phyloP scores from a whole-genome alignment of 768 basidiomycete genomes.

The Trametes maxima region DNA sequence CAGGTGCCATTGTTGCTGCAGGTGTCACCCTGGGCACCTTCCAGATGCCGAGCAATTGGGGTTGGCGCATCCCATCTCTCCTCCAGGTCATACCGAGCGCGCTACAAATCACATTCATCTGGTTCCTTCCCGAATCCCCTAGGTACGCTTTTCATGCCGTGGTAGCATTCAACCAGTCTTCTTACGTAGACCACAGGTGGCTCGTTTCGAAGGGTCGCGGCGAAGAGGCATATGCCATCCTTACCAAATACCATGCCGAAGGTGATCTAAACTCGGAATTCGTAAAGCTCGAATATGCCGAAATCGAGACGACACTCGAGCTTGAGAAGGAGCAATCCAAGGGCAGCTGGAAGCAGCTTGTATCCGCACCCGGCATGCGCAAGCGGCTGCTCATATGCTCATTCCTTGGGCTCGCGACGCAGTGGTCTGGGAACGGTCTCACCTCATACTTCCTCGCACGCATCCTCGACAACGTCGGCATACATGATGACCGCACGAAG shows the following conservation, averaged over 20 bases:
- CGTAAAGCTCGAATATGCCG: conserved; percentile 55
- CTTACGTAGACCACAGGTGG: conserved; percentile 39
- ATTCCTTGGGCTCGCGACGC: conserved; percentile 58
- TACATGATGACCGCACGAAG: conserved; percentile 51
- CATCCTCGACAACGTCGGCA: conserved; percentile 55
- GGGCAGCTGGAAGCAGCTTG: conserved; percentile 49
- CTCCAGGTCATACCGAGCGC: conserved; percentile 57
- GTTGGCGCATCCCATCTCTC: conserved; percentile 71
- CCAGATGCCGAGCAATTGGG: conserved; percentile 57
- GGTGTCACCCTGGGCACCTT: conserved; percentile 68
- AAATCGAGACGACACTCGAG: conserved; percentile 58
- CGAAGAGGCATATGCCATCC: conserved; percentile 60
- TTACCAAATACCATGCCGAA: conserved; percentile 63
- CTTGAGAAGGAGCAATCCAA: conserved; percentile 51
- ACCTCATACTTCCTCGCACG: conserved; percentile 60
- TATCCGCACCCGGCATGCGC: conserved; percentile 53
- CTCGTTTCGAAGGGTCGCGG: conserved; percentile 64
- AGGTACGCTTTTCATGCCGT: conserved; percentile 28
- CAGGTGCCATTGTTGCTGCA: conserved; percentile 60
- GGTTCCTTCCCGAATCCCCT: conserved; percentile 64
- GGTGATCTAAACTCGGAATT: conserved; percentile 56
- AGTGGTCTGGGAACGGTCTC: conserved; percentile 67
- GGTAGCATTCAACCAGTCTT: neutral
- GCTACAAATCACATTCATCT: conserved; percentile 57
- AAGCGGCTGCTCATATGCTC: conserved; percentile 50